phyloP scores from a whole-genome alignment of 208 protist species.

The Trypanosoma rangeli region DNA sequence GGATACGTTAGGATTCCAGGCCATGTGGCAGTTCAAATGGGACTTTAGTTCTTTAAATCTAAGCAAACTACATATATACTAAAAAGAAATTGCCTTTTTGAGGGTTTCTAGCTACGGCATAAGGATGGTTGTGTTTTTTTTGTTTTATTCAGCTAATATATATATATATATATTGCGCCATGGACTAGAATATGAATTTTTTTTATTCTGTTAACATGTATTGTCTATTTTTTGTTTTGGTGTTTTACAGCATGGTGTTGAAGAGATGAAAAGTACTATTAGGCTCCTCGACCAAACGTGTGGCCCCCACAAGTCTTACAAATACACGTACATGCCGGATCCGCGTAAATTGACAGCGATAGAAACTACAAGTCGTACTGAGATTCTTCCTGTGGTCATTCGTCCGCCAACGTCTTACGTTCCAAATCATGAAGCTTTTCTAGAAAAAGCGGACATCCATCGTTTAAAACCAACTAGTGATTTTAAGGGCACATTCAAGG shows the following conservation, averaged over 20 bases:
- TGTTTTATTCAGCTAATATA: background rate
- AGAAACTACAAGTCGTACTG: slow-evolving; percentile 70
- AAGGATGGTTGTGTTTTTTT: background rate
- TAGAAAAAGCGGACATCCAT: slow-evolving; percentile 86
- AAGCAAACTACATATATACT: background rate
- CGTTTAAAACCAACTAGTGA: slow-evolving; percentile 81
- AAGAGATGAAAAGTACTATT: slow-evolving; percentile 16
- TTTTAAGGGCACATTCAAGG: slow-evolving; percentile 88
- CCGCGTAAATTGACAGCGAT: slow-evolving; percentile 90
- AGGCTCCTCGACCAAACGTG: slow-evolving; percentile 67
- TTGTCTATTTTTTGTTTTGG: background rate
- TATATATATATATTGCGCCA: background rate
- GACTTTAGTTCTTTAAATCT: slow-evolving; percentile 31
- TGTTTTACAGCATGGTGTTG: background rate
- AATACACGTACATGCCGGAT: slow-evolving; percentile 92
- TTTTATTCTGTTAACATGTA: background rate
- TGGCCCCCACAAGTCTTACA: slow-evolving; percentile 90
- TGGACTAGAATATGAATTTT: background rate
- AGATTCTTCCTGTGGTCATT: slow-evolving; percentile 84
- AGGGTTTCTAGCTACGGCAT: slow-evolving; percentile 1
- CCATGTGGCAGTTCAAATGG: slow-evolving; percentile 51
- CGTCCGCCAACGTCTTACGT: slow-evolving; percentile 85
- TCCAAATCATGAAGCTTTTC: slow-evolving; percentile 87
- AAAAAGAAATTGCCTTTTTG: background rate
- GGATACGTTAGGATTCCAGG: slow-evolving; percentile 79